Conservation (phyloP, 176 grass and related monocot genomes). For the Cenchrus purpureus region DNA sequence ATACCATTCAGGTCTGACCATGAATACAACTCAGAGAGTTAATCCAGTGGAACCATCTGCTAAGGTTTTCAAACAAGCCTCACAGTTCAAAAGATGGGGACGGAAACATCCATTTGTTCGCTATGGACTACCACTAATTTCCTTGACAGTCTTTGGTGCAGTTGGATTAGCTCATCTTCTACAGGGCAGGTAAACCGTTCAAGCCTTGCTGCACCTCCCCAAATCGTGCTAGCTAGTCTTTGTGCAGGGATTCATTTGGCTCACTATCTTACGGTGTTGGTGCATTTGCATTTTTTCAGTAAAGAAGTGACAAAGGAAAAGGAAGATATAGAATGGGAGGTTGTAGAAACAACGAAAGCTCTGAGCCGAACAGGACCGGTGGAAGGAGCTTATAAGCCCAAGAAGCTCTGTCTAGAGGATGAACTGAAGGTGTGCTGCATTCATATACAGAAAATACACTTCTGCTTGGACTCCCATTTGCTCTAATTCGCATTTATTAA, state of each 20-base stretch:
- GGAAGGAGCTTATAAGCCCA: constrained; percentile 75
- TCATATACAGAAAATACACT: constrained; percentile 1
- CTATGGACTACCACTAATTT: constrained; percentile 84
- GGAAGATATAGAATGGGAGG: constrained; percentile 95
- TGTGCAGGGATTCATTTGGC: neutral
- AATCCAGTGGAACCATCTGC: constrained; percentile 32
- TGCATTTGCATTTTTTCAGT: constrained; percentile 44
- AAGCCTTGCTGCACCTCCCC: neutral
- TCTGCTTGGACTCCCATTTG: constrained; percentile 3
- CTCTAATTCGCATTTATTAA: too few relatives aligned
- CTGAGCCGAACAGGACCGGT: constrained; percentile 71
- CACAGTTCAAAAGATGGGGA: constrained; percentile 78
- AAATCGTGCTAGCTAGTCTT: neutral
- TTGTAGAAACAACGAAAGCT: constrained; percentile 80
- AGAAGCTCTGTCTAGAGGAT: constrained; percentile 82
- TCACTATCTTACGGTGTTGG: constrained; percentile 10
- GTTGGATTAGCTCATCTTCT: constrained; percentile 86
- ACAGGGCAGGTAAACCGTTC: constrained; percentile 68
- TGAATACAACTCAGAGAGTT: constrained; percentile 51
- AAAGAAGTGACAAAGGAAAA: constrained; percentile 96
- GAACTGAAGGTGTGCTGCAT: constrained; percentile 64
- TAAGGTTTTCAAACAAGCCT: constrained; percentile 53
- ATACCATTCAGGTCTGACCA: constrained; percentile 11
- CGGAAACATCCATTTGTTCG: constrained; percentile 76
- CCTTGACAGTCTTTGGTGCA: constrained; percentile 84